These are phyloP conservation scores for Yamadazyma trypodendri DNA, from an alignment of 1,139 yeast species.

Conservation along the genomic window DNA sequence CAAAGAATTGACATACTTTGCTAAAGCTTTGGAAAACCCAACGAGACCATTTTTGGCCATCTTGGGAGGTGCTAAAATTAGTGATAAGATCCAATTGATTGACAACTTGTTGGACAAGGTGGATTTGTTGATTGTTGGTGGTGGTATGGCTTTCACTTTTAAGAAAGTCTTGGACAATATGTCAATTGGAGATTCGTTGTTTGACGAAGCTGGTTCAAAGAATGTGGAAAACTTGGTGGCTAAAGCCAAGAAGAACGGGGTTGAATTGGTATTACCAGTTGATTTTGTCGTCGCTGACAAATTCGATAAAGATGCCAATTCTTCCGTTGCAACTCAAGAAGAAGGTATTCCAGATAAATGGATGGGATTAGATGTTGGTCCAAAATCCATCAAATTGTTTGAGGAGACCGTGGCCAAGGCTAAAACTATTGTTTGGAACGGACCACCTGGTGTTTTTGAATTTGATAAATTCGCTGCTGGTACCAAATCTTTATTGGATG, in stretches of 20 bases:
- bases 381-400: constrained; percentile 75
- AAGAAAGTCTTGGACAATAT: constrained; percentile 85
- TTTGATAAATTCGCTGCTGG: constrained; percentile 87
- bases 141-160: constrained; percentile 99
- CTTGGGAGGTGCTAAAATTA: constrained; percentile 97
- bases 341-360: constrained; percentile 90
- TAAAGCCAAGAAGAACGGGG: constrained; percentile 93
- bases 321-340: constrained; percentile 76
- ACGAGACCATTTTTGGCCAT: constrained; percentile 96
- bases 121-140: constrained; percentile 88
- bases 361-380: constrained; percentile 96
- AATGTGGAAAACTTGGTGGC: constrained; percentile 84
- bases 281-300: constrained; percentile 94
- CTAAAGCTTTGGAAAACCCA: constrained; percentile 97
- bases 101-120: constrained; percentile 96
- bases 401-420: constrained; percentile 81
- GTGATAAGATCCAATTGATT: constrained; percentile 95
- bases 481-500: constrained; percentile 85
- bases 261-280: constrained; percentile 86
- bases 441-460: constrained; percentile 99
- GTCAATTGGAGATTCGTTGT: constrained; percentile 85
- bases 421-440: constrained; percentile 98
- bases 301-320: constrained; percentile 85
- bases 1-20: constrained; percentile 93
- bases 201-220: constrained; percentile 90